A percentile compares a stretch with the other conserved stretches of the same genome.
Evolutionary conservation across 176 grass and related monocot genomes (phyloP).

Genomic region (Olyra latifolia): DNA sequence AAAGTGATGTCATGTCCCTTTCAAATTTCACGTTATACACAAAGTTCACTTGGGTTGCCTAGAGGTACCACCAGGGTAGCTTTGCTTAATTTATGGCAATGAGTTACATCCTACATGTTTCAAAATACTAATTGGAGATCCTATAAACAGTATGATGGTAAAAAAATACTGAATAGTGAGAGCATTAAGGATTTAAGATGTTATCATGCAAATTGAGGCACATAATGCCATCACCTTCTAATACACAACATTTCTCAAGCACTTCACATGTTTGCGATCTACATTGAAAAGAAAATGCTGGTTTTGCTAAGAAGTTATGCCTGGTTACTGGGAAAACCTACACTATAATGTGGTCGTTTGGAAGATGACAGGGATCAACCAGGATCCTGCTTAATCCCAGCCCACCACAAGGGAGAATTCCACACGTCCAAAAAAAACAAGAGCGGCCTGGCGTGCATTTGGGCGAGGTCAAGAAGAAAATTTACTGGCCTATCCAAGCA

Average conservation of each 20-base stretch:
- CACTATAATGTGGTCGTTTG: neutral
- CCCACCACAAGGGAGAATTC: neutral
- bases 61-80: neutral
- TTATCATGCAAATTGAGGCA: neutral
- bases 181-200: neutral
- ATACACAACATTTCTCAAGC: neutral
- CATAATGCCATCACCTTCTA: neutral
- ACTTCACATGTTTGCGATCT: neutral
- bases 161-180: neutral
- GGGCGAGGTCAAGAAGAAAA: neutral
- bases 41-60: neutral
- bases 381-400: neutral
- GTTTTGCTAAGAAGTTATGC: neutral
- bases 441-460: neutral
- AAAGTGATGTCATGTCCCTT: neutral
- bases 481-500: neutral
- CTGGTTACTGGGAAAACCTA: neutral
- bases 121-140: neutral
- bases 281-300: neutral
- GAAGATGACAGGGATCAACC: neutral
- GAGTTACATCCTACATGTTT: neutral
- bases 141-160: neutral
- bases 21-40: neutral
- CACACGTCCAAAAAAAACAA: neutral
- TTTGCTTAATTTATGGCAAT: neutral